Base-by-base conservation (phyloP, 2,329 filamentous ascomycete genomes). In the Domatiomyces catenatus region DNA sequence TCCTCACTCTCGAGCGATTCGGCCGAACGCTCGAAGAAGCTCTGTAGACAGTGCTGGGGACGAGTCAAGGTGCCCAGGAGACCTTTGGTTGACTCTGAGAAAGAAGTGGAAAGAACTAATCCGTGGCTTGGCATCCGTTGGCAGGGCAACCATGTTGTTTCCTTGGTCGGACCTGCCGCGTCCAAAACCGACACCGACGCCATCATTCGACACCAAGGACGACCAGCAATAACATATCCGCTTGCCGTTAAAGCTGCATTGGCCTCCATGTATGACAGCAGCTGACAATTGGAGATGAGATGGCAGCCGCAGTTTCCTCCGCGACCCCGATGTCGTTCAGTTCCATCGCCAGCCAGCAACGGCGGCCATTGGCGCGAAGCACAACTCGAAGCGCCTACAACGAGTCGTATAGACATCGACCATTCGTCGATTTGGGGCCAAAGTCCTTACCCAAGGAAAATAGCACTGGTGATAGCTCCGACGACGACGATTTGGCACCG, bases 401-500 rank as follows among this genome's bases (percentile, higher is more conserved):
- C 32, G 32, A 39, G 32, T 39, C 32, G 32, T 39, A 39, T 39
- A 39, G 32, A 39, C 32, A 39, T 39, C 8, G 32, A 15, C 15
- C 32, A 15, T 39, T 15, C 32, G 32, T 12, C 2, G 12, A 15
- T 39, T 39, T 39, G 32, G 32, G 5, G 32, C 10, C 15, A 39
- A 39, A 39, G 32, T 39, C 32, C 2, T 15, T 39, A 5, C 32
- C 32, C 10, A 39, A 32, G 46, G 44, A 48, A 44, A 52, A 52
- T 22, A 46, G 54, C 24, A 56, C 81, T 58, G 82, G 86, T 60
- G 89, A 94, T 63, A 94, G 86, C 71, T 94, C 89, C 20, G 90
- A 95, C 67, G 90, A 95, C 62, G 90, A 95, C 67, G 86, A 93
- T 24, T 84, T 85, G 15, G 83, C 86, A 59, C 88, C 88, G 60